Evolutionary conservation across 805 yeast genomes (phyloP).

Genomic region (Maudiozyma saulgeensis): DNA sequence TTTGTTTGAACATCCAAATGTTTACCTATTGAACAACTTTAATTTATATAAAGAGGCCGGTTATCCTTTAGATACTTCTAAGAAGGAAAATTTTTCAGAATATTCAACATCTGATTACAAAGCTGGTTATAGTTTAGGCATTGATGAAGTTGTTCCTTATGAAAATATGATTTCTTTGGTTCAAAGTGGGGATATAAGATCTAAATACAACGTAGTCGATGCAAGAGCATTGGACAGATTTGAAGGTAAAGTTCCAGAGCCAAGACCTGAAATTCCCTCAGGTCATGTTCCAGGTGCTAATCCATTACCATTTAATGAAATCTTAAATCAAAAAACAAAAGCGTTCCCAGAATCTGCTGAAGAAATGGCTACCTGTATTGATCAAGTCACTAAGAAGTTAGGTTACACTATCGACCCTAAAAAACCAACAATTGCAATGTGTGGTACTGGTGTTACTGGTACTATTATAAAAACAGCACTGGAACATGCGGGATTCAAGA

Average conservation of each 20-base stretch:
- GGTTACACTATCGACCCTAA: slow-evolving; percentile 29
- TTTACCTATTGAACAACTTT: slow-evolving; percentile 64
- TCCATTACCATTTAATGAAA: slow-evolving; percentile 63
- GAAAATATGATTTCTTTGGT: slow-evolving; percentile 60
- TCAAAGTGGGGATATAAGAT: slow-evolving; percentile 34
- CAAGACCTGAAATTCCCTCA: slow-evolving; percentile 75
- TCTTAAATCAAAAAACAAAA: slow-evolving; percentile 41
- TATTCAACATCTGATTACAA: slow-evolving; percentile 27
- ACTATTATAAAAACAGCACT: slow-evolving; percentile 74
- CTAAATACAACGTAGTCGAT: slow-evolving; percentile 54
- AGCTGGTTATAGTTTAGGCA: slow-evolving; percentile 29
- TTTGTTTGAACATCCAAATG: slow-evolving; percentile 65
- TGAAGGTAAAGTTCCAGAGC: slow-evolving; percentile 76
- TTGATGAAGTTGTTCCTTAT: slow-evolving; percentile 48
- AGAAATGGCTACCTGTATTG: slow-evolving; percentile 34
- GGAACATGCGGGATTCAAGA: slow-evolving; percentile 40
- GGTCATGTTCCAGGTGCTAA: slow-evolving; percentile 84
- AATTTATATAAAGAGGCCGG: slow-evolving; percentile 39
- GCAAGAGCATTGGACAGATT: slow-evolving; percentile 74
- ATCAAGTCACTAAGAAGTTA: slow-evolving; percentile 36
- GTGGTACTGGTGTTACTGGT: slow-evolving; percentile 97
- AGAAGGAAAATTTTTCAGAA: slow-evolving; percentile 9
- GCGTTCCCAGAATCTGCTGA: slow-evolving; percentile 34
- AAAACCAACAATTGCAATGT: slow-evolving; percentile 74
- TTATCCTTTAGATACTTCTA: slow-evolving; percentile 36